These are phyloP conservation scores for Oryza glaberrima DNA, from an alignment of 176 grass and related monocot species.

Conservation along the genomic window DNA sequence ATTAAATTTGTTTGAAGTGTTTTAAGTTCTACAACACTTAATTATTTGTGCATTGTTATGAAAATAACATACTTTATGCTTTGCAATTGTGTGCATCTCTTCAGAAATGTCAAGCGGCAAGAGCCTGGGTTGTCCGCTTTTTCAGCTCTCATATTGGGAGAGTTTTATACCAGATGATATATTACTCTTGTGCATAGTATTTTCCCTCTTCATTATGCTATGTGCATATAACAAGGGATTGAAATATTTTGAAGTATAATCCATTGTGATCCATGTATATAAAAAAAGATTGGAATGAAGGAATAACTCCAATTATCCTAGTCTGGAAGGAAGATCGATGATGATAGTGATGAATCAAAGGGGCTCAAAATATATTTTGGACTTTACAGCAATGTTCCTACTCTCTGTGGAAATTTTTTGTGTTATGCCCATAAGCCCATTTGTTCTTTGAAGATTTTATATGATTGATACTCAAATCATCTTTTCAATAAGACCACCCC, in stretches of 20 bases:
- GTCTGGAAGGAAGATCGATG: not conserved
- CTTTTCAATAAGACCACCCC: too few relatives aligned
- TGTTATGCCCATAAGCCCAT: not conserved
- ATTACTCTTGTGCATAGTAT: not conserved
- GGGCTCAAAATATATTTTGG: constrained; percentile 20
- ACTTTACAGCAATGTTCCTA: constrained; percentile 16
- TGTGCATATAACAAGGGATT: constrained; percentile 38
- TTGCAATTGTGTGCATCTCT: not conserved
- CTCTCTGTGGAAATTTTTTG: not conserved
- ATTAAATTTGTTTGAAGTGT: constrained; percentile 17
- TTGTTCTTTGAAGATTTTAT: too few relatives aligned
- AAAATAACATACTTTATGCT: constrained; percentile 4
- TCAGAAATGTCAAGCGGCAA: not conserved
- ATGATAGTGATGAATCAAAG: constrained; percentile 14
- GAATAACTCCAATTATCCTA: constrained; percentile 24
- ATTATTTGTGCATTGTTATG: constrained; percentile 19
- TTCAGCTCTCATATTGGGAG: constrained; percentile 21
- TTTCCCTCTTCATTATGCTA: constrained; percentile 27
- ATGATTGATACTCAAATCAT: too few relatives aligned
- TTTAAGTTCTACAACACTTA: constrained; percentile 12
- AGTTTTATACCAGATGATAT: not conserved
- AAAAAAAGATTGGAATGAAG: too few relatives aligned
- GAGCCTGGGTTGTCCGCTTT: not conserved
- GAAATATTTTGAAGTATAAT: constrained; percentile 38
- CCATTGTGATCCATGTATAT: too few relatives aligned